These are phyloP conservation scores for Allium fistulosum DNA, from an alignment of 106 monocot species.

Conservation along the genomic window DNA sequence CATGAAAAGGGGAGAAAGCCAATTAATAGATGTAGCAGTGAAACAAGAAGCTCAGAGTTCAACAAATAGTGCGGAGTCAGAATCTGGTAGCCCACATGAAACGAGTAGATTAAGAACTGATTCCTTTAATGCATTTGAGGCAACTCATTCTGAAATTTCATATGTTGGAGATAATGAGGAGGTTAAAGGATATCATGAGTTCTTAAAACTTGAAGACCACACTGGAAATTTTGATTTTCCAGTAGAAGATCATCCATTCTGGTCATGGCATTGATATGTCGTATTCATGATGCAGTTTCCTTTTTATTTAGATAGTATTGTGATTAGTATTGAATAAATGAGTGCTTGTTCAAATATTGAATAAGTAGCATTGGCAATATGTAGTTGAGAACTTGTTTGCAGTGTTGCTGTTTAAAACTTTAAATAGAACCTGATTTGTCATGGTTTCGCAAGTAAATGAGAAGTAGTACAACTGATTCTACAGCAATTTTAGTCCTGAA, in stretches of 20 bases:
- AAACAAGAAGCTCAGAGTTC: slow-evolving; percentile 38
- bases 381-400: too few relatives aligned
- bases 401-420: too few relatives aligned
- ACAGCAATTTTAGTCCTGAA: too few relatives aligned
- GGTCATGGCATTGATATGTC: slow-evolving; percentile 27
- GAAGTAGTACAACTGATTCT: too few relatives aligned
- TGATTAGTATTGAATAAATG: too few relatives aligned
- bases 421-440: too few relatives aligned
- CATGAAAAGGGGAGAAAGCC: neutral
- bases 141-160: slow-evolving; percentile 18
- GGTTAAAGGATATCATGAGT: slow-evolving; percentile 11
- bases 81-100: slow-evolving; percentile 17
- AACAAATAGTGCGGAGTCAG: slow-evolving; percentile 15
- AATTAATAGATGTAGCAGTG: neutral
- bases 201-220: slow-evolving; percentile 17
- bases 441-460: too few relatives aligned
- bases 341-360: too few relatives aligned
- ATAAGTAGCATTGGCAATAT: too few relatives aligned
- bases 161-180: slow-evolving; percentile 17
- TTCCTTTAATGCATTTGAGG: slow-evolving; percentile 28
- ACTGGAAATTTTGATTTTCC: slow-evolving; percentile 12
- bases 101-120: neutral
- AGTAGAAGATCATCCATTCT: slow-evolving; percentile 24
- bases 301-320: too few relatives aligned
- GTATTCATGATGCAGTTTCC: neutral